A percentile compares a stretch with the other conserved stretches of the same genome.
Evolutionary conservation across 2,329 filamentous ascomycete species (phyloP).

Genomic region (Monosporascus sp.): DNA sequence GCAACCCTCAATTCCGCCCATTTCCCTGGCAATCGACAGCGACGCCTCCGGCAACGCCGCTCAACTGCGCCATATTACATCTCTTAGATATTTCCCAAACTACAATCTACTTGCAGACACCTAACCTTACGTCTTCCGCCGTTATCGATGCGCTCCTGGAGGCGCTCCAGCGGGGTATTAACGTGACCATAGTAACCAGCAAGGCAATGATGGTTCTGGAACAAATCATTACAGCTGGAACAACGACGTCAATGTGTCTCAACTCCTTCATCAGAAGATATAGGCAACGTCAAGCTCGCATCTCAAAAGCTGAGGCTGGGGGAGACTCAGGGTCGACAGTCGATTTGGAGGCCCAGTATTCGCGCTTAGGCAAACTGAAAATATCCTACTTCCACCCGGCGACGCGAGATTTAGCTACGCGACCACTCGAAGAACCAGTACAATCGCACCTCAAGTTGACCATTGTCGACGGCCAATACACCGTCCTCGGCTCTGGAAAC

Average conservation of each 20-base stretch:
- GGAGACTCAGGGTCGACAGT: slow-evolving; percentile 16
- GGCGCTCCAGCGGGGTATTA: slow-evolving; percentile 60
- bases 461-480: slow-evolving; percentile 61
- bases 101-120: slow-evolving; percentile 66
- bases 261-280: slow-evolving; percentile 53
- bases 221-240: slow-evolving; percentile 74
- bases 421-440: slow-evolving; percentile 50
- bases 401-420: slow-evolving; percentile 6
- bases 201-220: slow-evolving; percentile 70
- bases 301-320: slow-evolving; percentile 9
- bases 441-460: slow-evolving; percentile 75
- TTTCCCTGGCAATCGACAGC: slow-evolving; percentile 48
- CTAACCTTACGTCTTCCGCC: slow-evolving; percentile 66
- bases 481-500: slow-evolving; percentile 74
- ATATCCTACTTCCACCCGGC: slow-evolving; percentile 52
- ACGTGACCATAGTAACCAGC: slow-evolving; percentile 63
- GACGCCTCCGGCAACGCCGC: slow-evolving; percentile 55
- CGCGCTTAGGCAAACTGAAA: slow-evolving; percentile 42
- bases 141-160: slow-evolving; percentile 56
- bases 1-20: slow-evolving; percentile 58
- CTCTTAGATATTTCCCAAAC: slow-evolving; percentile 52
- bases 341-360: slow-evolving; percentile 38
- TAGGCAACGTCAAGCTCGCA: slow-evolving; percentile 22
- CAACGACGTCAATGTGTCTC: slow-evolving; percentile 63
- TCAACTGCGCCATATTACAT: slow-evolving; percentile 60